phyloP scores from a whole-genome alignment of 331 rosid species.

The Stylosanthes scabra region DNA sequence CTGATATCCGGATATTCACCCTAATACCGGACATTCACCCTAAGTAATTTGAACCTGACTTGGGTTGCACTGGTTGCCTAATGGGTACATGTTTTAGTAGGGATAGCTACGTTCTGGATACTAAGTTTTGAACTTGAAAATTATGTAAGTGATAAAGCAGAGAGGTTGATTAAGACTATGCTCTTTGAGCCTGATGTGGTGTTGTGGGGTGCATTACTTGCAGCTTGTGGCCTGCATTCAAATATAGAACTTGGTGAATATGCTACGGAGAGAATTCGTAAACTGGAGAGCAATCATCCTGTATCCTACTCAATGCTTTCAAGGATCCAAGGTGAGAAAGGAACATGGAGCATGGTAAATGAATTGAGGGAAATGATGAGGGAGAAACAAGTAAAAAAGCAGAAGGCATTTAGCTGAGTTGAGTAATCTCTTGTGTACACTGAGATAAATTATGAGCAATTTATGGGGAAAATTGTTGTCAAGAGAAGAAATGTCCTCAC shows the following conservation, averaged over 20 bases:
- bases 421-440: constrained; percentile 29
- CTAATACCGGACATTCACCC: no score
- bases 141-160: constrained; percentile 59
- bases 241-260: constrained; percentile 56
- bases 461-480: not conserved
- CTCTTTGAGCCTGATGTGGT: constrained; percentile 66
- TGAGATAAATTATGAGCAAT: constrained; percentile 17
- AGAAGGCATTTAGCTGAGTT: constrained; percentile 64
- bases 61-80: no score
- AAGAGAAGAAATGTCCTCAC: not conserved
- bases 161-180: constrained; percentile 53
- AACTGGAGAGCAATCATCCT: constrained; percentile 54
- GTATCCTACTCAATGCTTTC: constrained; percentile 55
- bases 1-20: no score
- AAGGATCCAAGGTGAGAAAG: constrained; percentile 67
- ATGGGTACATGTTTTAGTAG: no score
- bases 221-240: constrained; percentile 71
- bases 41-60: no score
- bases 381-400: constrained; percentile 47
- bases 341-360: constrained; percentile 53
- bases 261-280: constrained; percentile 55
- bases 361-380: constrained; percentile 55
- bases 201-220: constrained; percentile 70
- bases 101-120: no score
- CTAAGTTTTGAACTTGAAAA: no score